Percentiles rank a stretch among this genome's conserved stretches.
phyloP scores from a whole-genome alignment of 2,329 filamentous ascomycete genomes.

The Aspergillus sp. region DNA sequence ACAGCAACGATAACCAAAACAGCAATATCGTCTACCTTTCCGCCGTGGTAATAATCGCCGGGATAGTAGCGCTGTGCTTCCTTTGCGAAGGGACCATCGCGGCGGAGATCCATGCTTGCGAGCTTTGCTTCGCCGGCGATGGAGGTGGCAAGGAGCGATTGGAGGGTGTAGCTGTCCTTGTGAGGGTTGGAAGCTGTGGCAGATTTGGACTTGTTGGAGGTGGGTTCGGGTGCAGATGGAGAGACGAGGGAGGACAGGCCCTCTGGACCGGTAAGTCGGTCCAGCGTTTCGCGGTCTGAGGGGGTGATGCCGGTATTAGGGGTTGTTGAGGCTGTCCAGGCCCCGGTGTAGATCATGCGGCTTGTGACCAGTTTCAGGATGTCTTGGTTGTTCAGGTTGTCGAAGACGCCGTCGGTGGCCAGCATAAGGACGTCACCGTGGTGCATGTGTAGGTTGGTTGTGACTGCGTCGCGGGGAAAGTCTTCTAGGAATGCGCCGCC shows the following conservation, averaged over 20 bases:
- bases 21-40: constrained; percentile 95
- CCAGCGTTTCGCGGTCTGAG: constrained; percentile 53
- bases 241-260: constrained; percentile 33
- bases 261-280: constrained; percentile 52
- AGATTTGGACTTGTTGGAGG: constrained; percentile 13
- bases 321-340: constrained; percentile 64
- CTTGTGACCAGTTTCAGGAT: constrained; percentile 76
- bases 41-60: constrained; percentile 81
- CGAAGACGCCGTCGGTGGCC: constrained; percentile 92
- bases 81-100: constrained; percentile 91
- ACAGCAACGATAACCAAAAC: constrained; percentile 77
- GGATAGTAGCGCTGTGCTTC: constrained; percentile 89
- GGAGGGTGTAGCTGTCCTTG: constrained; percentile 56
- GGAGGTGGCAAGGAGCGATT: constrained; percentile 74
- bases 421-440: constrained; percentile 94
- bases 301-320: constrained; percentile 62
- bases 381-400: constrained; percentile 91
- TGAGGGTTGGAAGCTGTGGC: constrained; percentile 13
- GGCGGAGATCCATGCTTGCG: constrained; percentile 75
- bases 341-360: constrained; percentile 71
- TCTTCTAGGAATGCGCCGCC: constrained; percentile 81
- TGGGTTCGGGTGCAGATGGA: constrained; percentile 1
- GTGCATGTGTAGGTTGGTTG: constrained; percentile 72
- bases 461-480: constrained; percentile 77
- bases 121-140: constrained; percentile 80